These are phyloP conservation scores for Lathyrus aphaca DNA, from an alignment of 306 rosid genomes.

Conservation along the genomic window DNA sequence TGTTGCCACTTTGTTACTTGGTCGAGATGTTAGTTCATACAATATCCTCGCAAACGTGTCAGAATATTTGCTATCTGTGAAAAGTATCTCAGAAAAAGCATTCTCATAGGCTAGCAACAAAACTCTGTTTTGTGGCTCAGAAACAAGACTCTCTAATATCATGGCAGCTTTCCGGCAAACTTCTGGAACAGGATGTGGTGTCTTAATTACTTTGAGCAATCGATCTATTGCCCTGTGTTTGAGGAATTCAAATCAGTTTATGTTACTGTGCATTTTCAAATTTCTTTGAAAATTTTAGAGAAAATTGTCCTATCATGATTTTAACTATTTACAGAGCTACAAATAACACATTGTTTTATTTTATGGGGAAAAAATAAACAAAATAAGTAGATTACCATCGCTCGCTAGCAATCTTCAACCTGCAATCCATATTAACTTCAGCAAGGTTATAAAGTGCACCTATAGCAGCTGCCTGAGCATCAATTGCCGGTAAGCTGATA, in stretches of 20 bases:
- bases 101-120: constrained; percentile 85
- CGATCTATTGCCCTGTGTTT: constrained; percentile 90
- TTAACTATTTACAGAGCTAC: constrained; percentile 19
- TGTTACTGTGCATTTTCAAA: no score
- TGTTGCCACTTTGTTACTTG: constrained; percentile 73
- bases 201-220: constrained; percentile 77
- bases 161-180: constrained; percentile 94
- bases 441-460: constrained; percentile 98
- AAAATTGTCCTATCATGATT: neutral
- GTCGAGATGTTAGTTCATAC: constrained; percentile 89
- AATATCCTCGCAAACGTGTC: constrained; percentile 92
- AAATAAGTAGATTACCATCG: constrained; percentile 65
- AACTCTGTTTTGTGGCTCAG: constrained; percentile 89
- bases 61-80: constrained; percentile 74
- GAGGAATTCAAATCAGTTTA: neutral
- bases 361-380: neutral
- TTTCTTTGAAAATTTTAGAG: neutral
- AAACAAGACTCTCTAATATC: constrained; percentile 90
- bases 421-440: constrained; percentile 97
- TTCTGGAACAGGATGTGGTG: constrained; percentile 91
- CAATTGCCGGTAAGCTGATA: constrained; percentile 82
- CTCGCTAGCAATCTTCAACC: constrained; percentile 92
- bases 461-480: constrained; percentile 94
- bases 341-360: neutral
- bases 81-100: constrained; percentile 90